A percentile compares a stretch with the other conserved stretches of the same genome.
phyloP scores from a whole-genome alignment of 2,329 filamentous ascomycete species.

The Botrytis cinerea region DNA sequence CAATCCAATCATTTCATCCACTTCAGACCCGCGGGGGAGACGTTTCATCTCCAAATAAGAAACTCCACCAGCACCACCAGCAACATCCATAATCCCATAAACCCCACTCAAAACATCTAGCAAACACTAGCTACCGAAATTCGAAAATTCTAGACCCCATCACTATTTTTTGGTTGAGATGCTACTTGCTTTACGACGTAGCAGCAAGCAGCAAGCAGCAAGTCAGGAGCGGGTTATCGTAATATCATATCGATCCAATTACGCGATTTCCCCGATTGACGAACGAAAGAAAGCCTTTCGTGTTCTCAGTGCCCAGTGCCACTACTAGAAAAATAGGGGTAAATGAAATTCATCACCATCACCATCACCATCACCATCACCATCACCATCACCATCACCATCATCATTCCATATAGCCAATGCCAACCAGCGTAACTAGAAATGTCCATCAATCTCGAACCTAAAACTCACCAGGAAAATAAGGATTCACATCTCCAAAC shows the following conservation, averaged over 20 bases:
- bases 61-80: not conserved
- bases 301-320: not conserved
- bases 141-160: not conserved
- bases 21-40: not conserved
- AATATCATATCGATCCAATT: not conserved
- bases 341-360: not conserved
- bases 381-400: not conserved
- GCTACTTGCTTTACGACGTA: not conserved
- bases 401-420: not conserved
- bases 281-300: not conserved
- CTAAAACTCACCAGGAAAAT: not conserved
- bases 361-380: not conserved
- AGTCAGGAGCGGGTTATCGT: not conserved
- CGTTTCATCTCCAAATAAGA: not conserved
- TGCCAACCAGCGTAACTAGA: not conserved
- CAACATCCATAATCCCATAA: not conserved
- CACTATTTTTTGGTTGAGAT: not conserved
- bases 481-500: not conserved
- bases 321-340: not conserved
- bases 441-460: not conserved
- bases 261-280: not conserved
- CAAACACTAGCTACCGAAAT: not conserved
- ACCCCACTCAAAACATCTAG: not conserved
- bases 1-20: constrained; percentile 1
- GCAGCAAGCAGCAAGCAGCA: not conserved